A percentile compares a stretch with the other conserved stretches of the same genome.
Conservation (phyloP, 1,284 basidiomycete species). For the Leucoagaricus sp. region DNA sequence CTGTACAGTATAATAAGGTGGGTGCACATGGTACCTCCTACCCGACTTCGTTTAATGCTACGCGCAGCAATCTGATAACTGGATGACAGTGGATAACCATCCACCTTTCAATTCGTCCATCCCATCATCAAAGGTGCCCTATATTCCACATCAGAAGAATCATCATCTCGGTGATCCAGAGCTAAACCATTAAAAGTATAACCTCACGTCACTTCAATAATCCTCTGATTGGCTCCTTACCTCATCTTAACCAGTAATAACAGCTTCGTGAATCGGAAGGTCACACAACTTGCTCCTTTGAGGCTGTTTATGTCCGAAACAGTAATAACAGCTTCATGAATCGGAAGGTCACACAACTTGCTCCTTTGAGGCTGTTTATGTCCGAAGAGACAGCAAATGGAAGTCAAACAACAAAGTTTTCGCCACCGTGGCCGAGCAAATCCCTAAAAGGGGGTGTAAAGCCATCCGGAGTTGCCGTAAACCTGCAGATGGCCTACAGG, state of each 20-base stretch:
- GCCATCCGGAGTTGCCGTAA: no score
- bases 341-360: background rate
- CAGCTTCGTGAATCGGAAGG: background rate
- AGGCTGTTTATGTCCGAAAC: conserved; percentile 5
- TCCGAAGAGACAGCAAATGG: background rate
- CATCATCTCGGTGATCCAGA: background rate
- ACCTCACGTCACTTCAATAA: background rate
- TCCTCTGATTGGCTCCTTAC: background rate
- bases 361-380: conserved; percentile 3
- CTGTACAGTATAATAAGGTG: background rate
- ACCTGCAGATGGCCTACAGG: no score
- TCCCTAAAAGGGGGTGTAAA: background rate
- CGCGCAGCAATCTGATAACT: no score
- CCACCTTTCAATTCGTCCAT: background rate
- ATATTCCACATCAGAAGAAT: background rate
- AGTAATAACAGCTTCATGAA: background rate
- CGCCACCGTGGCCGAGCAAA: conserved; percentile 3
- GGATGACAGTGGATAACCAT: background rate
- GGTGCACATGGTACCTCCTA: background rate
- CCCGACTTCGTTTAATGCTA: background rate
- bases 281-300: background rate
- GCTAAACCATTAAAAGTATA: background rate
- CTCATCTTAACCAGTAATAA: background rate
- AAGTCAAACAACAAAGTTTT: background rate
- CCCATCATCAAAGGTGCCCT: background rate